A percentile compares a stretch with the other conserved stretches of the same genome.
These are phyloP conservation scores for Dillenia suffruticosa DNA, from an alignment of 164 flowering plant species.

Conservation along the genomic window DNA sequence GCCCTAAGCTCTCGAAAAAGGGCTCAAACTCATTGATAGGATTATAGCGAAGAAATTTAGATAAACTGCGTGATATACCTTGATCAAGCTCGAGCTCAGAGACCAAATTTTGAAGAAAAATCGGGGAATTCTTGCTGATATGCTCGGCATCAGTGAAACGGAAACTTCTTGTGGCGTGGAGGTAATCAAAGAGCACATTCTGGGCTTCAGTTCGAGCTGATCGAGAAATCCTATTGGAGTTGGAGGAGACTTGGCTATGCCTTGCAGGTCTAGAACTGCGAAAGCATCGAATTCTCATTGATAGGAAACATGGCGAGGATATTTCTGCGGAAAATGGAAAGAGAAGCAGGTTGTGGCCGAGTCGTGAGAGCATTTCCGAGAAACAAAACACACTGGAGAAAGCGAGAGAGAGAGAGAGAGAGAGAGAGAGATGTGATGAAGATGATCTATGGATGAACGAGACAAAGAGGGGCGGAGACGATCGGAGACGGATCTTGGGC, in stretches of 20 bases:
- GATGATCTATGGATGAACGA: no score
- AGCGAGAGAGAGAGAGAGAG: no score
- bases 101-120: slow-evolving; percentile 38
- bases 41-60: slow-evolving; percentile 39
- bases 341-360: no score
- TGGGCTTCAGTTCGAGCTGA: slow-evolving; percentile 41
- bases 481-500: no score
- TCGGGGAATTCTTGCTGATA: slow-evolving; percentile 56
- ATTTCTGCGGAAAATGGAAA: no score
- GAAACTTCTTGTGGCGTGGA: slow-evolving; percentile 50
- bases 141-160: slow-evolving; percentile 50
- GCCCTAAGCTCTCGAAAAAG: slow-evolving; percentile 66
- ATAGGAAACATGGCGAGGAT: slow-evolving; percentile 1
- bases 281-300: slow-evolving; percentile 18
- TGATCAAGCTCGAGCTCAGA: slow-evolving; percentile 34
- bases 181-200: slow-evolving; percentile 46
- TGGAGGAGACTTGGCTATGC: slow-evolving; percentile 1
- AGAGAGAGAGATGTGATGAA: no score
- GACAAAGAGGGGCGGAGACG: no score
- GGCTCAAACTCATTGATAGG: slow-evolving; percentile 75
- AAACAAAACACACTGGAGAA: no score
- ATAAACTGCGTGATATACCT: slow-evolving; percentile 27
- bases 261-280: slow-evolving; percentile 11
- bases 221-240: slow-evolving; percentile 26
- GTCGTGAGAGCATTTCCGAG: no score